Evolutionary conservation across 2,329 filamentous ascomycete species (phyloP).

Genomic region (Tolypocladium capitatum): DNA sequence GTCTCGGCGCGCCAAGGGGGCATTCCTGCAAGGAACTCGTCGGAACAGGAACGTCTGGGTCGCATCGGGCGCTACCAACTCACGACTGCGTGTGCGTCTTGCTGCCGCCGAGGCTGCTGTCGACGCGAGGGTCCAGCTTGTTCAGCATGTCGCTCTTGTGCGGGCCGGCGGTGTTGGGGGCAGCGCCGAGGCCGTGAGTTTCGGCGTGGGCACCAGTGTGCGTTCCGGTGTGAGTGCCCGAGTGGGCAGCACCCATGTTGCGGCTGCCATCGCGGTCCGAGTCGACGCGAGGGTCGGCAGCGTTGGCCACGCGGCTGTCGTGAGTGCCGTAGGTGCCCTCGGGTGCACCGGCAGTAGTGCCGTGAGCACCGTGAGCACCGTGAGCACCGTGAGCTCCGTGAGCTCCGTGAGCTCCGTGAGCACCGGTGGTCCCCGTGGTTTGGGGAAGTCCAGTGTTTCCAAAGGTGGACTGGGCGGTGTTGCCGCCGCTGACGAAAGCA

Average conservation of each 20-base stretch:
- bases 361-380: neutral
- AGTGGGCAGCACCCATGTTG: conserved; percentile 17
- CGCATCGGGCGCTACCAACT: conserved; percentile 9
- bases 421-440: neutral
- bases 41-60: neutral
- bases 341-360: conserved; percentile 6
- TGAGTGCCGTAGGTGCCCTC: conserved; percentile 28
- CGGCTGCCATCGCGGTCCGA: conserved; percentile 30
- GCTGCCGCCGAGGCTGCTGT: conserved; percentile 40
- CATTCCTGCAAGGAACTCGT: neutral
- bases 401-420: neutral
- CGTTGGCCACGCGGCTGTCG: conserved; percentile 28
- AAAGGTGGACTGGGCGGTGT: neutral
- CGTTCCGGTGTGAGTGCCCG: conserved; percentile 4
- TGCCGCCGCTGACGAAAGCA: too few relatives aligned
- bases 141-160: conserved; percentile 41
- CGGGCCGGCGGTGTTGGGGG: conserved; percentile 21
- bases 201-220: neutral
- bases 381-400: neutral
- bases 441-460: conserved; percentile 2
- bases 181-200: conserved; percentile 12
- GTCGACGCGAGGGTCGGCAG: conserved; percentile 37
- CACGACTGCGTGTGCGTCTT: conserved; percentile 28
- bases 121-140: conserved; percentile 42
- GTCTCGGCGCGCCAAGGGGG: conserved; percentile 19